Evolutionary conservation across 208 protist species (phyloP).

Genomic region (Crithidia thermophila): DNA sequence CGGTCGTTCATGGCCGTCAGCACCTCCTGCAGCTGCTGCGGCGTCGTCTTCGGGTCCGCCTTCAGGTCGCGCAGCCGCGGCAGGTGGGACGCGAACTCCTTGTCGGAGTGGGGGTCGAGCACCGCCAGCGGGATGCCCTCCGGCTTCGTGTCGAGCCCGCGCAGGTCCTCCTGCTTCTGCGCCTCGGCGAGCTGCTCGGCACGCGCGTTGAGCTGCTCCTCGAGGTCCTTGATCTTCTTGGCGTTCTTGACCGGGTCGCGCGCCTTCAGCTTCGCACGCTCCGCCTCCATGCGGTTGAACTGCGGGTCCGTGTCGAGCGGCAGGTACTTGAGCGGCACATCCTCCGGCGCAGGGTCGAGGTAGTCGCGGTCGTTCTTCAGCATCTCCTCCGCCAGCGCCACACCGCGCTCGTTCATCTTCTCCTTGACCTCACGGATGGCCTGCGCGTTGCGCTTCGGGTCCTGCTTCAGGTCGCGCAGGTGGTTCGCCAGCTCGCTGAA

Average conservation of each 20-base stretch:
- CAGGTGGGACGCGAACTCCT: slow-evolving; percentile 48
- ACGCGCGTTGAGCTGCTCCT: slow-evolving; percentile 68
- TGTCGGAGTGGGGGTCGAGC: slow-evolving; percentile 61
- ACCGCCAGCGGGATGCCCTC: slow-evolving; percentile 60
- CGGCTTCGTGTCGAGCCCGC: slow-evolving; percentile 55
- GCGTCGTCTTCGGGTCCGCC: slow-evolving; percentile 38
- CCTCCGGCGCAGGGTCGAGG: slow-evolving; percentile 54
- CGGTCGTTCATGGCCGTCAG: slow-evolving; percentile 67
- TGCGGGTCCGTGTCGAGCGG: slow-evolving; percentile 60
- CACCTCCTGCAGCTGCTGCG: slow-evolving; percentile 40
- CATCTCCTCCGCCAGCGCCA: slow-evolving; percentile 48
- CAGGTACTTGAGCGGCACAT: slow-evolving; percentile 58
- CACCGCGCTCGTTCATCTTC: slow-evolving; percentile 59
- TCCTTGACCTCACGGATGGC: slow-evolving; percentile 41
- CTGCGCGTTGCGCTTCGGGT: slow-evolving; percentile 48
- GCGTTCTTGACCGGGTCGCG: slow-evolving; percentile 53
- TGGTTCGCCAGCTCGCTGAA: slow-evolving; percentile 56
- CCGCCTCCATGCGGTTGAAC: slow-evolving; percentile 71
- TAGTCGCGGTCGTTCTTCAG: slow-evolving; percentile 64
- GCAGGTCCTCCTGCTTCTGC: slow-evolving; percentile 72
- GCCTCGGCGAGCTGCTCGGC: slow-evolving; percentile 64
- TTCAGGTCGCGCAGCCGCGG: slow-evolving; percentile 57
- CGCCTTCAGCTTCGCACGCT: slow-evolving; percentile 71
- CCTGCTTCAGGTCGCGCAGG: slow-evolving; percentile 58
- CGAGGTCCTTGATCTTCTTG: slow-evolving; percentile 61